These are phyloP conservation scores for Wickerhamomyces bovis DNA, from an alignment of 805 yeast genomes.

Conservation along the genomic window DNA sequence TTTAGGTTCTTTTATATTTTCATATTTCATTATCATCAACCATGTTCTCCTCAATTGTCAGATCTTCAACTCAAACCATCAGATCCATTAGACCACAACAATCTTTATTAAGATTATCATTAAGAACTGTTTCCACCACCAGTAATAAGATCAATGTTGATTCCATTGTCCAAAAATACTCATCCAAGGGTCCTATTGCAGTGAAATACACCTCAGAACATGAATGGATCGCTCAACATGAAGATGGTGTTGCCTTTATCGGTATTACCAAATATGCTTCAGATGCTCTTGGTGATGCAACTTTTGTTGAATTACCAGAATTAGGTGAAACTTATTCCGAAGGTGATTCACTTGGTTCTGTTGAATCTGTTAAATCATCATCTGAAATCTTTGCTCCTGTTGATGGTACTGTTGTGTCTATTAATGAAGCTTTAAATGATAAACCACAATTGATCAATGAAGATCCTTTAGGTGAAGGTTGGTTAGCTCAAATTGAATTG, in stretches of 20 bases:
- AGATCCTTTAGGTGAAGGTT: constrained; percentile 92
- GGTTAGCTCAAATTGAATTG: constrained; percentile 79
- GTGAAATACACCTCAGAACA: constrained; percentile 81
- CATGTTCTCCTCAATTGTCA: constrained; percentile 8
- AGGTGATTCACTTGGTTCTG: constrained; percentile 87
- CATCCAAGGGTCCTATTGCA: constrained; percentile 17
- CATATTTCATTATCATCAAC: no score
- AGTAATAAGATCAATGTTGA: constrained; percentile 16
- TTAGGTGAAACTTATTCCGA: constrained; percentile 51
- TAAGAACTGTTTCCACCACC: constrained; percentile 21
- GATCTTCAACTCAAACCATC: constrained; percentile 4
- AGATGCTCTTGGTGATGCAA: constrained; percentile 95
- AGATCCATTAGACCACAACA: constrained; percentile 5
- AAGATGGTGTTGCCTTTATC: constrained; percentile 77
- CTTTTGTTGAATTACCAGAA: constrained; percentile 86
- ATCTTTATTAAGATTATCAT: constrained; percentile 17
- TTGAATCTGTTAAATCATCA: constrained; percentile 92
- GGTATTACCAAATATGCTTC: constrained; percentile 95
- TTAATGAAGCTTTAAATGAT: constrained; percentile 59
- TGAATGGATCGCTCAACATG: constrained; percentile 89
- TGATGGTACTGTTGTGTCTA: constrained; percentile 65
- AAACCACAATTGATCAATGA: constrained; percentile 74
- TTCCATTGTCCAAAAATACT: constrained; percentile 20
- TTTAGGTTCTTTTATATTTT: no score
- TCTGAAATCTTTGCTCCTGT: constrained; percentile 90